Evolutionary conservation across 2,329 filamentous ascomycete genomes (phyloP), one percentile per base, ranked within the genome.

Genomic region (Hymenoscyphus repandus): DNA sequence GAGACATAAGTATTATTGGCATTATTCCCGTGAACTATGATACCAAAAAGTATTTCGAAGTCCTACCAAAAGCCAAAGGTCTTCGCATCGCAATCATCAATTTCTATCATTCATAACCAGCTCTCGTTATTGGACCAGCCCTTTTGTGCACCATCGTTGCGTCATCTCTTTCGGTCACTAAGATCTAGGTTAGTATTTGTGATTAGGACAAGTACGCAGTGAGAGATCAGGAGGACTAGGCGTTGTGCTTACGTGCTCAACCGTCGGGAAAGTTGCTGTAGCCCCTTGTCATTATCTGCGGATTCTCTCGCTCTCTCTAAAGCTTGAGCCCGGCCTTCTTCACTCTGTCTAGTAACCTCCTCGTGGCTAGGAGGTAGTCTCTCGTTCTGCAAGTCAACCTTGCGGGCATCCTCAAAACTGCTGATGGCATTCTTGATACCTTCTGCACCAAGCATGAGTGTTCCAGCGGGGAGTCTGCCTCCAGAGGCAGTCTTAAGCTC

Each of bases 391-490:
- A 97, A 66, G 73, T 99, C 93, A 44, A 99, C 91, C 76, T 96
- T 97, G 57, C 90, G 80, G 13, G 93, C 93, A 69, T 99, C 93
- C 69, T 99, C 93, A 61, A 99, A 99, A 62, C 83, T 95, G 71
- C 83, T 92, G 63, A 99, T 99, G 32, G 93, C 93, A 65, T 96
- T 91, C 77, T 97, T 99, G 75, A 97, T 96, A 52, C 93, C 93
- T 72, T 99, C 93, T 1, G 93, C 92, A 52, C 93, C 93, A 47
- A 97, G 80, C 93, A 99, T 97, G 55, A 99, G 84, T 5, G 93
- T 99, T 51, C 93, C 93, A 6, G 91, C 90, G 1, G 93, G 93
- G 56, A 99, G 79, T 64, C 91, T 84, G 53, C 93, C 93, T 59
- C 93, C 93, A 55, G 90, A 86, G 40, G 91, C 92, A 41, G 92